phyloP scores from a whole-genome alignment of 2,329 filamentous ascomycete species.

The Seiridium unicorne region DNA sequence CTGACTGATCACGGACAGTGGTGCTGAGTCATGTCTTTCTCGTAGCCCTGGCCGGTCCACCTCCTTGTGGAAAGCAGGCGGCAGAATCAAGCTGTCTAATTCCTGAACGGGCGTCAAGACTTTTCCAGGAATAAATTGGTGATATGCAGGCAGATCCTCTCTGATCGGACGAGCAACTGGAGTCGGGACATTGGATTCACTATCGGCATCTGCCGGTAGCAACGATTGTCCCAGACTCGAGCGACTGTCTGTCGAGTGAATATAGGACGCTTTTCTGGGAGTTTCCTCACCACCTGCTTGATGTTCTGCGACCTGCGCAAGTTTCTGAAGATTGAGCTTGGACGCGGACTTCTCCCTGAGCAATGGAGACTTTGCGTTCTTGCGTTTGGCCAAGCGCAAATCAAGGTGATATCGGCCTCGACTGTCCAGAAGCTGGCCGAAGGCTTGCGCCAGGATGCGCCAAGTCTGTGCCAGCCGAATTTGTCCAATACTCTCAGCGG shows the following conservation, averaged over 20 bases:
- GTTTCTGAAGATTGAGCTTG: slow-evolving; percentile 12
- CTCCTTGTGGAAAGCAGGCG: slow-evolving; percentile 39
- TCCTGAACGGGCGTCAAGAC: slow-evolving; percentile 48
- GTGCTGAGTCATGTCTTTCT: slow-evolving; percentile 47
- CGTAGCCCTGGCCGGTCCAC: slow-evolving; percentile 34
- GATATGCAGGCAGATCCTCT: slow-evolving; percentile 27
- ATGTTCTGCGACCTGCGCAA: slow-evolving; percentile 16
- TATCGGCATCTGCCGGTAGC: slow-evolving; percentile 56
- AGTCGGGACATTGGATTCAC: slow-evolving; percentile 61
- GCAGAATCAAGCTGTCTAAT: slow-evolving; percentile 48
- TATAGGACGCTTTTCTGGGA: slow-evolving; percentile 22
- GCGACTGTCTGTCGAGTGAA: slow-evolving; percentile 31
- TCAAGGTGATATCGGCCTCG: slow-evolving; percentile 59
- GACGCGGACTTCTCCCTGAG: slow-evolving; percentile 11
- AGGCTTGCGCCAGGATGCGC: slow-evolving; percentile 58
- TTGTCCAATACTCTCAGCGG: slow-evolving; percentile 54
- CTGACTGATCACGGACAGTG: slow-evolving; percentile 50
- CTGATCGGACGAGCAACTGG: slow-evolving; percentile 54
- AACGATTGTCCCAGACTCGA: slow-evolving; percentile 39
- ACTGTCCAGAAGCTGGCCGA: slow-evolving; percentile 50
- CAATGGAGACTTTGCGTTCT: slow-evolving; percentile 12
- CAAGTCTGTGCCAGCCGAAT: slow-evolving; percentile 65
- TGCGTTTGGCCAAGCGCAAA: slow-evolving; percentile 36
- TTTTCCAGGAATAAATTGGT: slow-evolving; percentile 24
- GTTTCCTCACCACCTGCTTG: slow-evolving; percentile 18